Percentiles rank a stretch among this genome's conserved stretches.
Evolutionary conservation across 805 yeast genomes (phyloP).

Genomic region (Kodamaea laetipori): DNA sequence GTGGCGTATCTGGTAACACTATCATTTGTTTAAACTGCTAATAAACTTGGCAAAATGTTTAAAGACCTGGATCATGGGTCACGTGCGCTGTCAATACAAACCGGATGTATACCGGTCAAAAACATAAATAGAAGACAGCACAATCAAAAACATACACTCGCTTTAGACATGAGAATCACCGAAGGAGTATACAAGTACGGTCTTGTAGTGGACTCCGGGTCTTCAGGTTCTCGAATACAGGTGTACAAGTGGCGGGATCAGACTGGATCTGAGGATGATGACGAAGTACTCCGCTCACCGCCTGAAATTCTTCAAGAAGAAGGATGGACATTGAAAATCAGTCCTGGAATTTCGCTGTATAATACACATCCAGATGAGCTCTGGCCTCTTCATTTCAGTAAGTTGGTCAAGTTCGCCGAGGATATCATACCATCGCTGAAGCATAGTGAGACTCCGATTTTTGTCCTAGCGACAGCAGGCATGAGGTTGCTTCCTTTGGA

Average conservation of each 20-base stretch:
- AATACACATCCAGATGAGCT: constrained; percentile 51
- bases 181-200: constrained; percentile 54
- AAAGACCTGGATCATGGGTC: background rate
- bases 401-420: constrained; percentile 68
- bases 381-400: constrained; percentile 71
- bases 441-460: constrained; percentile 75
- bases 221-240: constrained; percentile 89
- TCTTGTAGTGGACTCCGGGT: constrained; percentile 91
- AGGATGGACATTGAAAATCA: constrained; percentile 69
- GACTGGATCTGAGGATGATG: constrained; percentile 25
- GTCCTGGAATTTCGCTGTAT: constrained; percentile 84
- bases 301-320: constrained; percentile 66
- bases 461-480: constrained; percentile 95
- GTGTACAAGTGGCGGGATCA: constrained; percentile 76
- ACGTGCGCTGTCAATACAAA: background rate
- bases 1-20: constrained; percentile 38
- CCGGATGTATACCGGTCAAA: background rate
- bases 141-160: background rate
- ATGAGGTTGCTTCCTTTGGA: constrained; percentile 73
- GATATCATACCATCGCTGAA: constrained; percentile 64
- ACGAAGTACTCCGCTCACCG: constrained; percentile 51
- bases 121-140: constrained; percentile 1
- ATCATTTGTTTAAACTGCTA: constrained; percentile 24
- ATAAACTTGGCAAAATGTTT: background rate
- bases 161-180: constrained; percentile 3